A percentile compares a stretch with the other conserved stretches of the same genome.
phyloP scores from a whole-genome alignment of 345 rosid genomes.

The Syzygium aqueum region DNA sequence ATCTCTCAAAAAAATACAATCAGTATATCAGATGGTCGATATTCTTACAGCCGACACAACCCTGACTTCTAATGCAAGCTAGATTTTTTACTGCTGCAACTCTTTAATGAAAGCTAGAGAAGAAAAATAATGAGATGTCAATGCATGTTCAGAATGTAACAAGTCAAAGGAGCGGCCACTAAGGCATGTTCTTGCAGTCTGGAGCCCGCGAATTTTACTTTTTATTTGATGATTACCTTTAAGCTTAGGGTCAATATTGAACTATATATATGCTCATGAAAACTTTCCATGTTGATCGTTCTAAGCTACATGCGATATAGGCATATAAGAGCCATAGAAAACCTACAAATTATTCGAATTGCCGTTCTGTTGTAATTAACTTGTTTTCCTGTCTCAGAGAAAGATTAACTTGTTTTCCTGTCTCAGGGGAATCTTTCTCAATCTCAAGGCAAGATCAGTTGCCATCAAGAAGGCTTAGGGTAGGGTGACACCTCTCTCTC shows the following conservation, averaged over 20 bases:
- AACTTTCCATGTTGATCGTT: background rate
- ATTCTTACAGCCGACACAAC: background rate
- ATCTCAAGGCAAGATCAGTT: constrained; percentile 68
- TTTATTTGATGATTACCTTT: accelerated
- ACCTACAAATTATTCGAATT: background rate
- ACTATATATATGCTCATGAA: background rate
- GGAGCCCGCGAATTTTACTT: background rate
- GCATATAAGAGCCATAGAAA: background rate
- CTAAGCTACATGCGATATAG: background rate
- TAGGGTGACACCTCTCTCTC: background rate
- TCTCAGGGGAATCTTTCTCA: constrained; percentile 73
- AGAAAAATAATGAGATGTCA: background rate
- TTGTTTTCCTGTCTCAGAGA: constrained; percentile 24
- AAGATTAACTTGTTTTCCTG: background rate
- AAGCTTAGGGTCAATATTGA: background rate
- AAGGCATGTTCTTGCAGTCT: background rate
- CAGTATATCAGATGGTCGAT: background rate
- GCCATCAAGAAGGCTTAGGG: constrained; percentile 48
- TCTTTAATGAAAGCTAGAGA: background rate
- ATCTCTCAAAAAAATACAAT: background rate
- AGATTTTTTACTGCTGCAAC: background rate
- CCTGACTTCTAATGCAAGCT: background rate
- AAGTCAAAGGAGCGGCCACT: background rate
- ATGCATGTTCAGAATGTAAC: background rate
- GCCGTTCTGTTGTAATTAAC: background rate